These are phyloP conservation scores for Alternaria arbusti DNA, from an alignment of 2,329 filamentous ascomycete species.

Conservation along the genomic window DNA sequence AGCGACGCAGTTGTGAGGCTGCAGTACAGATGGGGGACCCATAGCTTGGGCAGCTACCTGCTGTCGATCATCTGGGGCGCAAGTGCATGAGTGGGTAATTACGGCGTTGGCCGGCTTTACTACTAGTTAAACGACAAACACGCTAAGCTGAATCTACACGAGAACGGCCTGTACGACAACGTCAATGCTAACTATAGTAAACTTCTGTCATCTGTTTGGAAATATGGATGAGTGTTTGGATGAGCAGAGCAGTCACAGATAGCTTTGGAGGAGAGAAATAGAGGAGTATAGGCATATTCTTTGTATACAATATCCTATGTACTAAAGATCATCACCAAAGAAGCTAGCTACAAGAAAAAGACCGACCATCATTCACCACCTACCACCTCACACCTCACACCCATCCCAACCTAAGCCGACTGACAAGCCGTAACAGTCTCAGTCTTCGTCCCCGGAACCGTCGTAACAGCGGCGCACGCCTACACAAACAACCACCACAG, in stretches of 20 bases:
- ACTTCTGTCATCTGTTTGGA: not conserved
- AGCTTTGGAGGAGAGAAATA: not conserved
- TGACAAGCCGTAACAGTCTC: slow-evolving; percentile 19
- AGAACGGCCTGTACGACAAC: not conserved
- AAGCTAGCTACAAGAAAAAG: not conserved
- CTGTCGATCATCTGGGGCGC: not conserved
- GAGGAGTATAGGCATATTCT: not conserved
- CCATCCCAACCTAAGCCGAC: not conserved
- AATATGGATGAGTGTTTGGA: not conserved
- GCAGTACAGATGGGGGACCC: not conserved
- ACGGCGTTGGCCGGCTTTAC: not conserved
- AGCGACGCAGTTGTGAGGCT: not conserved
- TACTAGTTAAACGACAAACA: not conserved
- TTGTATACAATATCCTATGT: not conserved
- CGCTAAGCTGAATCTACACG: not conserved
- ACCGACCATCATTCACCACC: not conserved
- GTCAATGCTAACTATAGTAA: not conserved
- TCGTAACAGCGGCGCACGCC: slow-evolving; percentile 28
- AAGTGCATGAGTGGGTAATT: not conserved
- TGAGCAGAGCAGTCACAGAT: not conserved
- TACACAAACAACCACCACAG: slow-evolving; percentile 12
- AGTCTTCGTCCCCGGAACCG: slow-evolving; percentile 21
- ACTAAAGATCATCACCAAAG: not conserved
- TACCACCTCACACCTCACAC: not conserved
- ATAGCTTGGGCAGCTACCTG: not conserved